Evolutionary conservation across 2,329 filamentous ascomycete genomes (phyloP), one percentile per base, ranked within the genome.

Genomic region (Claviceps pusilla): DNA sequence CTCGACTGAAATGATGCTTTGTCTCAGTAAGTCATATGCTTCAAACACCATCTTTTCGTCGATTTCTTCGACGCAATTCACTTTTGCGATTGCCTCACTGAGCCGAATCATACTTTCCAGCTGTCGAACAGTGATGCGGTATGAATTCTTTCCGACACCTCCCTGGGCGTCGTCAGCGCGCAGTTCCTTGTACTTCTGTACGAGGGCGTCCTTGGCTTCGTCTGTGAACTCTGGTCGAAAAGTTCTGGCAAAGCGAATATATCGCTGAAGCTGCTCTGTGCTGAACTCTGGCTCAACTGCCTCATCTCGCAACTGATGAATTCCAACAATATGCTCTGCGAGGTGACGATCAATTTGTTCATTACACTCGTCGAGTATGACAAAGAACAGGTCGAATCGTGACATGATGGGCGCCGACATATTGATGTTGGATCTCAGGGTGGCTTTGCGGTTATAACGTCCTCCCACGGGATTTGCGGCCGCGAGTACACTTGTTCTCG

Each of bases 401-500:
- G 89, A 95, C 93, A 98, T 98, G 74, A 98, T 98, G 56, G 93
- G 93, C 1, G 93, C 93, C 31, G 86, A 91, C 87, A 98, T 96
- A 73, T 97, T 97, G 71, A 98, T 91, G 69, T 98, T 98, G 58
- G 88, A 83, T 52, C 93, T 82, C 7, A 98, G 79, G 0, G 93
- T 95, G 0, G 87, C 85, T 74, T 97, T 98, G 63, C 91, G 87
- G 72, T 98, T 95, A 72, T 98, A 95, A n/a, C 93, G 83, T 12
- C 93, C 93, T 33, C 89, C 89, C 4, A 98, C 89, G 0, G 93
- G 93, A 69, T 98, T 98, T 35, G 93, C 93, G 7, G 93, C 93
- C 0, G 93, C 93, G 16, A 98, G 83, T 63, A 98, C 97, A 49
- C 86, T 93, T 0, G 93, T 96, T 54, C 93, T 83, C 2, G 93